Percentiles rank a stretch among this genome's conserved stretches.
Evolutionary conservation across 306 rosid genomes (phyloP).

Genomic region (Argentina anserina): DNA sequence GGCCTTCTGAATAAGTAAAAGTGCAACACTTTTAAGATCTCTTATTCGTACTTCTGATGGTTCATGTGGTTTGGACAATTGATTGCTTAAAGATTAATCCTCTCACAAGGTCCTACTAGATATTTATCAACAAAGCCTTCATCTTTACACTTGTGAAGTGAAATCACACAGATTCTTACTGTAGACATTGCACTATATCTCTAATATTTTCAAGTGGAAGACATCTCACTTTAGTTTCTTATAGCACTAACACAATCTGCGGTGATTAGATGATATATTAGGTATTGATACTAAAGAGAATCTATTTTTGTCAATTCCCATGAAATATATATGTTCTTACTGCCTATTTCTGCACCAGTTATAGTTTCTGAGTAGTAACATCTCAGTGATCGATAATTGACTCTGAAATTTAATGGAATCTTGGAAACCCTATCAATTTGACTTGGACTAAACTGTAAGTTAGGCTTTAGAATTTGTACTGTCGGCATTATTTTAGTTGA

Average conservation of each 20-base stretch:
- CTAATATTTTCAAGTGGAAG: not conserved
- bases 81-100: slow-evolving; percentile 10
- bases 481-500: not conserved
- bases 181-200: not conserved
- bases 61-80: slow-evolving; percentile 13
- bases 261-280: not conserved
- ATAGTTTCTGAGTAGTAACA: not conserved
- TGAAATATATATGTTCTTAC: not conserved
- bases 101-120: not conserved
- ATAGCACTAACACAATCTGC: not conserved
- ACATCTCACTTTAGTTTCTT: not conserved
- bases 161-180: not conserved
- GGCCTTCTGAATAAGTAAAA: slow-evolving; percentile 39
- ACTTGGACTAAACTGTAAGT: not conserved
- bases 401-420: not conserved
- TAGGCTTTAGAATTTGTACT: slow-evolving; percentile 3
- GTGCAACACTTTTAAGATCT: slow-evolving; percentile 26
- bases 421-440: not conserved
- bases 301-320: not conserved
- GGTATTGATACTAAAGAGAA: not conserved
- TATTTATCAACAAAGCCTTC: slow-evolving; percentile 2
- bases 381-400: not conserved
- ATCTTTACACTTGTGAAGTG: slow-evolving; percentile 9
- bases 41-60: slow-evolving; percentile 26
- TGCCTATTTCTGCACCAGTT: not conserved